phyloP scores from a whole-genome alignment of 2,329 filamentous ascomycete genomes.

The Ceratocystis cacaofunesta region DNA sequence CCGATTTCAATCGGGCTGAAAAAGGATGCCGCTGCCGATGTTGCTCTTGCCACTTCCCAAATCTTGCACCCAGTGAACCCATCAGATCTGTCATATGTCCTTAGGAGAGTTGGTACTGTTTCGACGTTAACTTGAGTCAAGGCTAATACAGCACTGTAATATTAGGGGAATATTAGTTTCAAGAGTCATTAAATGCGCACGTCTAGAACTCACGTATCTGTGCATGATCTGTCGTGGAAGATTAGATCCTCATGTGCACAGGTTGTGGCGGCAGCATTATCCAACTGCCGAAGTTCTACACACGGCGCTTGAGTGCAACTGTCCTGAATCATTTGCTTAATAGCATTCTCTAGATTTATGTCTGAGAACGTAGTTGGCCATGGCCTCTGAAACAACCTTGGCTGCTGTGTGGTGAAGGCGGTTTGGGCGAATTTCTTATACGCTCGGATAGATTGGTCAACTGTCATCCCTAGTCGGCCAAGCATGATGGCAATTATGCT shows the following conservation, averaged over 20 bases:
- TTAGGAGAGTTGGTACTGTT: constrained; percentile 20
- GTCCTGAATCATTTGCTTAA: not conserved
- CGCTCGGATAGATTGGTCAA: not conserved
- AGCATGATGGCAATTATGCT: not conserved
- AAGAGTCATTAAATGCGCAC: not conserved
- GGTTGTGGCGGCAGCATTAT: not conserved
- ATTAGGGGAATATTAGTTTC: not conserved
- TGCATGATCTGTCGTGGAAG: not conserved
- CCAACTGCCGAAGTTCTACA: not conserved
- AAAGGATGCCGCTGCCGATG: constrained; percentile 22
- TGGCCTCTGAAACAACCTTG: not conserved
- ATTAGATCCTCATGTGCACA: not conserved
- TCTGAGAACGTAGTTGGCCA: not conserved
- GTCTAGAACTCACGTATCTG: not conserved
- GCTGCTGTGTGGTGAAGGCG: not conserved
- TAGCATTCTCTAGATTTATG: not conserved
- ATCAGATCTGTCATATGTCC: constrained; percentile 20
- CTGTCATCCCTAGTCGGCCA: not conserved
- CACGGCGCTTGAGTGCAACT: not conserved
- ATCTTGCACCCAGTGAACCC: constrained; percentile 20
- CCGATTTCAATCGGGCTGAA: constrained; percentile 23
- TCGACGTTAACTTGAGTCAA: not conserved
- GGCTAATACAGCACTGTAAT: not conserved
- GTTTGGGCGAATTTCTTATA: not conserved
- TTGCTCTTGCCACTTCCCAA: constrained; percentile 23